These are phyloP conservation scores for Berberis vulgaris DNA, from an alignment of 164 flowering plant species.

Conservation along the genomic window DNA sequence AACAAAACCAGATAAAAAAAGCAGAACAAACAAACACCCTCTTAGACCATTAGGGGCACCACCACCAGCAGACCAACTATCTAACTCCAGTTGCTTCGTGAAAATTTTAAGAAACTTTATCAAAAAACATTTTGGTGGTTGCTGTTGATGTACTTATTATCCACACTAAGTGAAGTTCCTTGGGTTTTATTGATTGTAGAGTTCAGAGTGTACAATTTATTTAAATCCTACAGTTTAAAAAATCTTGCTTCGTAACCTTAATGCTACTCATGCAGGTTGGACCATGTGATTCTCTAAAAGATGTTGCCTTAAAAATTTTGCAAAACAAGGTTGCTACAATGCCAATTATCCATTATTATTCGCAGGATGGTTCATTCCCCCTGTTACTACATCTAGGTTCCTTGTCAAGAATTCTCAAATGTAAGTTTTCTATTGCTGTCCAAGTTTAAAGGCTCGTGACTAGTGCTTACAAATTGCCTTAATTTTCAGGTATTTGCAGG, in stretches of 20 bases:
- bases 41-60: too few relatives aligned
- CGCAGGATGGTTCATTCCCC: conserved; percentile 68
- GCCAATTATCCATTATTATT: conserved; percentile 63
- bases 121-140: too few relatives aligned
- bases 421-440: conserved; percentile 33
- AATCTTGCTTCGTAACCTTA: neutral
- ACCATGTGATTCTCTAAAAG: conserved; percentile 77
- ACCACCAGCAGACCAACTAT: too few relatives aligned
- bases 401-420: conserved; percentile 78
- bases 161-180: too few relatives aligned
- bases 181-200: too few relatives aligned
- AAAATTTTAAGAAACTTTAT: too few relatives aligned
- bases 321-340: conserved; percentile 70
- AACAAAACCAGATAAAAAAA: too few relatives aligned
- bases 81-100: too few relatives aligned
- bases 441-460: conserved; percentile 2
- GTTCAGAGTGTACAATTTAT: too few relatives aligned
- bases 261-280: conserved; percentile 82
- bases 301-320: conserved; percentile 65
- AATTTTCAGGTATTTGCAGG: conserved; percentile 68
- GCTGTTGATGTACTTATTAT: too few relatives aligned
- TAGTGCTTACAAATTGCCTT: conserved; percentile 10
- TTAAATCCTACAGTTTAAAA: too few relatives aligned
- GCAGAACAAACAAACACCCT: too few relatives aligned
- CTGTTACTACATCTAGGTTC: conserved; percentile 88